Evolutionary conservation across 1,139 yeast genomes (phyloP).

Genomic region (Nakaseomyces nivariensis): DNA sequence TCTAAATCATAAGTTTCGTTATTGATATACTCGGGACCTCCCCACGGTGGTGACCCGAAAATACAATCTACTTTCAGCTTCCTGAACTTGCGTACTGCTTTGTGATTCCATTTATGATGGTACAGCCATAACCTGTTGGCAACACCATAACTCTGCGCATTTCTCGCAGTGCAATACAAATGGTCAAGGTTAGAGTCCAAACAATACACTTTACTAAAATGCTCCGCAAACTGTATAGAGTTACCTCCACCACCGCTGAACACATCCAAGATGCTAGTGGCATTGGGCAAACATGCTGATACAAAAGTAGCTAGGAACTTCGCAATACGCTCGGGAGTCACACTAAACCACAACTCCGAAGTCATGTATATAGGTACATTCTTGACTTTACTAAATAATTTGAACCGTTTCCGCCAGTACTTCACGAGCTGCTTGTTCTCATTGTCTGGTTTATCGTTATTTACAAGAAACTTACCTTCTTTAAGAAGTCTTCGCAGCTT

Average conservation of each 20-base stretch:
- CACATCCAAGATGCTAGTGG: constrained; percentile 47
- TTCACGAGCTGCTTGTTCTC: constrained; percentile 15
- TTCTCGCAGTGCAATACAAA: constrained; percentile 57
- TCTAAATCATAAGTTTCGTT: constrained; percentile 40
- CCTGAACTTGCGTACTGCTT: constrained; percentile 15
- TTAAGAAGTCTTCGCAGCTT: constrained; percentile 10
- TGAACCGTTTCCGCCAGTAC: constrained; percentile 22
- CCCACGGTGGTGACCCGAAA: constrained; percentile 95
- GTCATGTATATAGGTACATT: constrained; percentile 69
- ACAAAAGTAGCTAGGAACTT: constrained; percentile 51
- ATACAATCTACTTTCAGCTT: constrained; percentile 46
- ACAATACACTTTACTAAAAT: constrained; percentile 50
- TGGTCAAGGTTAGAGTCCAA: constrained; percentile 57
- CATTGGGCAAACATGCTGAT: constrained; percentile 40
- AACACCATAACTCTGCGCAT: constrained; percentile 63
- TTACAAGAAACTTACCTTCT: constrained; percentile 12
- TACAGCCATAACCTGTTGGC: constrained; percentile 39
- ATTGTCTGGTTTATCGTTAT: constrained; percentile 3
- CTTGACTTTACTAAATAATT: constrained; percentile 19
- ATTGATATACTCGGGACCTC: constrained; percentile 64
- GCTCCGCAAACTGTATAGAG: constrained; percentile 65
- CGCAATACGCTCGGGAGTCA: constrained; percentile 78
- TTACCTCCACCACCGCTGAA: constrained; percentile 98
- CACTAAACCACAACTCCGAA: constrained; percentile 79
- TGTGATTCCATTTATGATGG: constrained; percentile 27